Evolutionary conservation across 306 rosid species (phyloP).

Genomic region (Fragaria ananassa): DNA sequence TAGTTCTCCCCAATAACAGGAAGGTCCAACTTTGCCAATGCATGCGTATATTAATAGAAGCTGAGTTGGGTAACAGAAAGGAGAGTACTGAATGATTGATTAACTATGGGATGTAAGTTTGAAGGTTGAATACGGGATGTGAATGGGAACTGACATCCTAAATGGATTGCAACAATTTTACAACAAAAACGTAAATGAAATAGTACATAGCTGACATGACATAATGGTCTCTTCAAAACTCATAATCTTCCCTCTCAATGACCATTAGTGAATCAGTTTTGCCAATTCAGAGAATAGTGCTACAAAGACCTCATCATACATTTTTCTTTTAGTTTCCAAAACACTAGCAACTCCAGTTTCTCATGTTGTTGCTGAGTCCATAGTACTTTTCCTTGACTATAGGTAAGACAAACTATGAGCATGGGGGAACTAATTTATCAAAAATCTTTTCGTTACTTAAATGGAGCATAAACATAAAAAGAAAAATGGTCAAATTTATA

Average conservation of each 20-base stretch:
- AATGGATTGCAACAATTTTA: neutral
- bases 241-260: neutral
- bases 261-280: neutral
- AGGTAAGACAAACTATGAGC: neutral
- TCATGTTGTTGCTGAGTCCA: neutral
- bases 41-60: neutral
- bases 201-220: neutral
- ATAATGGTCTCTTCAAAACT: neutral
- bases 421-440: neutral
- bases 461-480: neutral
- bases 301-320: neutral
- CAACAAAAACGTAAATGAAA: neutral
- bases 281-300: neutral
- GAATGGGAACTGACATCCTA: neutral
- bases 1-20: neutral
- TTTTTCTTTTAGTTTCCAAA: neutral
- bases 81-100: neutral
- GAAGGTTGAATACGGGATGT: neutral
- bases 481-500: too few relatives aligned
- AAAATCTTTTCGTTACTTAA: neutral
- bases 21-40: neutral
- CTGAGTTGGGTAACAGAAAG: neutral
- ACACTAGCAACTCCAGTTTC: neutral
- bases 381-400: neutral
- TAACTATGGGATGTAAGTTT: neutral